Percentiles rank a stretch among this genome's conserved stretches.
phyloP scores from a whole-genome alignment of 2,329 filamentous ascomycete species.

The Xenosphaeropsis pyriputrescens region DNA sequence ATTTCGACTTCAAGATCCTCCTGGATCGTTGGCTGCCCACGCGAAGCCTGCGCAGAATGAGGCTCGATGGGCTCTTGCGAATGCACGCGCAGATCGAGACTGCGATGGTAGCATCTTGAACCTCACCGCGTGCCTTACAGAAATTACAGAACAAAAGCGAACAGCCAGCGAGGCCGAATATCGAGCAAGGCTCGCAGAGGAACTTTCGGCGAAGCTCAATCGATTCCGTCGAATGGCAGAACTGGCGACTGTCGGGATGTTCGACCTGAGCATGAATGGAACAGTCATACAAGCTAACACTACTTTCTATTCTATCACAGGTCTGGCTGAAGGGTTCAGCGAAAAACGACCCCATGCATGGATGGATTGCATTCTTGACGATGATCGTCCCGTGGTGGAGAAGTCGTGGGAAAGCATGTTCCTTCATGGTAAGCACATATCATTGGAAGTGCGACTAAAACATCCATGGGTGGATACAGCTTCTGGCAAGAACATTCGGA shows the following conservation, averaged over 20 bases:
- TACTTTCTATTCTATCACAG: constrained; percentile 57
- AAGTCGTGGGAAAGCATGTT: constrained; percentile 38
- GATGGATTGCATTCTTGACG: constrained; percentile 48
- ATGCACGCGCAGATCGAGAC: background rate
- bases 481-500: constrained; percentile 41
- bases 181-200: background rate
- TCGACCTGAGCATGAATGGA: constrained; percentile 60
- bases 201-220: background rate
- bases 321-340: constrained; percentile 30
- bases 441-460: constrained; percentile 46
- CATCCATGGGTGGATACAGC: constrained; percentile 35
- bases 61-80: background rate
- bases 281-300: constrained; percentile 68
- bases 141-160: background rate
- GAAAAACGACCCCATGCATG: constrained; percentile 37
- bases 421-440: no score
- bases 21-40: no score
- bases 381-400: constrained; percentile 42
- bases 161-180: background rate
- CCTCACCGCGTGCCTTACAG: background rate
- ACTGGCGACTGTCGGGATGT: constrained; percentile 53
- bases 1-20: background rate
- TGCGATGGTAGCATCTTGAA: background rate
- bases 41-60: background rate
- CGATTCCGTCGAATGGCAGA: background rate